Evolutionary conservation across 1,284 basidiomycete genomes (phyloP), one percentile per base, ranked within the genome.

Genomic region (Xerocomus amazonicus): DNA sequence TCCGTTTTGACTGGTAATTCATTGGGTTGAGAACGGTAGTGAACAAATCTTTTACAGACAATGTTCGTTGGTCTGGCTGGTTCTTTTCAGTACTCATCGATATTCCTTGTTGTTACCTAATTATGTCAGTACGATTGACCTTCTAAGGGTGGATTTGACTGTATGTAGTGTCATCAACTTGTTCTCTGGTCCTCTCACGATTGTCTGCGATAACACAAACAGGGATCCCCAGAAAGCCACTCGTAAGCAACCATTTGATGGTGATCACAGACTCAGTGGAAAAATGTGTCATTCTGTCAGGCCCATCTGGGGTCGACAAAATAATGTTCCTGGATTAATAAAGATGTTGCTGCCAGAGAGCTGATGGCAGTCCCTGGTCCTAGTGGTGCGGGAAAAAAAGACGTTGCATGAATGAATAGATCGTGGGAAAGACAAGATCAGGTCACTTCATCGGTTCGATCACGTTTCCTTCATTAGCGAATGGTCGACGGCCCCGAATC

Each of bases 331-430:
- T 96, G 40, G 81, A 89, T 61, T 73, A 81, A 71, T 47, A 92
- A 92, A 0, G 67, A 69, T 6, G 80, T 95, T 12, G 70, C 73
- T 1, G 79, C 90, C 0, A 92, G 92, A 4, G 80, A 87, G 50
- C 84, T 95, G 73, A 85, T 92, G 78, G 88, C 87, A 16, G 81
- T 95, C 47, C 79, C 96, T 5, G 92, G 92, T 0, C 92, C 92
- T 1, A 91, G 84, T 64, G 90, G 88, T 78, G 87, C 90, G 9
- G 90, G 90, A 39, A 39, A 92, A 92, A 67, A 90, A 87, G 1
- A 92, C 90, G 0, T 73, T 94, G 27, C n/a, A 92, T n/a, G n/a
- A n/a, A n/a, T n/a, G n/a, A 94, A 62, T 81, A 94, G 29, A 75
- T 95, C 7, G 89, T 90, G 1, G 83, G 86, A 2, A 87, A 84